Percentiles rank a stretch among this genome's conserved stretches.
phyloP scores from a whole-genome alignment of 1,284 basidiomycete species.

The Pisolithus thermaeus region DNA sequence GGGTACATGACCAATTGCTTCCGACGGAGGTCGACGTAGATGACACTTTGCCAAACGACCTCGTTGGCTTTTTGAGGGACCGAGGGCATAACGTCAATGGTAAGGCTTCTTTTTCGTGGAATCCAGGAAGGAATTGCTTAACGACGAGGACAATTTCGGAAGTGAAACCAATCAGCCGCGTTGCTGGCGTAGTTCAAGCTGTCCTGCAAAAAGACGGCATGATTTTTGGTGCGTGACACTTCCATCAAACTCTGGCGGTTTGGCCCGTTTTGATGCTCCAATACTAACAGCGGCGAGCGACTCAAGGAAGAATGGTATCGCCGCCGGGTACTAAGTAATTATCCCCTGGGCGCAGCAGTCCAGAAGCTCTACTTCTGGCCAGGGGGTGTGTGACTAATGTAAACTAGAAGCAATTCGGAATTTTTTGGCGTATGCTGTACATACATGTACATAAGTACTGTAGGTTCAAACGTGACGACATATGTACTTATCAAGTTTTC shows the following conservation, averaged over 20 bases:
- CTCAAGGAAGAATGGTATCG: conserved; percentile 79
- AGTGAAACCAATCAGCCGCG: conserved; percentile 38
- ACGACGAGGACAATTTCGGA: conserved; percentile 4
- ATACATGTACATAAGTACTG: no score
- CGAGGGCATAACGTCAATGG: conserved; percentile 73
- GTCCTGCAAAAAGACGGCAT: conserved; percentile 51
- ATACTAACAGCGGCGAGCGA: conserved; percentile 64
- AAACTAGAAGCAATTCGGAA: no score
- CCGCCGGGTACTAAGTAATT: conserved; percentile 61
- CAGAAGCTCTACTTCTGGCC: not conserved
- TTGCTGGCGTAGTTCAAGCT: conserved; percentile 69
- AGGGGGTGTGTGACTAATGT: no score
- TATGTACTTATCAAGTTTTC: no score
- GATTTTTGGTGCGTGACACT: conserved; percentile 49
- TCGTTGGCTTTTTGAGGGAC: conserved; percentile 50
- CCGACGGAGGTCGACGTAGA: conserved; percentile 67
- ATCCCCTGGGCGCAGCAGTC: not conserved
- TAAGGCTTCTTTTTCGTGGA: conserved; percentile 24
- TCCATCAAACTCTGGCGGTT: conserved; percentile 1
- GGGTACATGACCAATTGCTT: conserved; percentile 91
- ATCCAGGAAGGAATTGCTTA: conserved; percentile 1
- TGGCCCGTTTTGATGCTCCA: conserved; percentile 7
- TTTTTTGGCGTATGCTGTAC: no score
- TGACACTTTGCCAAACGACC: conserved; percentile 45
- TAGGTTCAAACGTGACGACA: no score